Percentiles rank a stretch among this genome's conserved stretches.
phyloP scores from a whole-genome alignment of 2,329 filamentous ascomycete species.

The Hypoxylon sp. region DNA sequence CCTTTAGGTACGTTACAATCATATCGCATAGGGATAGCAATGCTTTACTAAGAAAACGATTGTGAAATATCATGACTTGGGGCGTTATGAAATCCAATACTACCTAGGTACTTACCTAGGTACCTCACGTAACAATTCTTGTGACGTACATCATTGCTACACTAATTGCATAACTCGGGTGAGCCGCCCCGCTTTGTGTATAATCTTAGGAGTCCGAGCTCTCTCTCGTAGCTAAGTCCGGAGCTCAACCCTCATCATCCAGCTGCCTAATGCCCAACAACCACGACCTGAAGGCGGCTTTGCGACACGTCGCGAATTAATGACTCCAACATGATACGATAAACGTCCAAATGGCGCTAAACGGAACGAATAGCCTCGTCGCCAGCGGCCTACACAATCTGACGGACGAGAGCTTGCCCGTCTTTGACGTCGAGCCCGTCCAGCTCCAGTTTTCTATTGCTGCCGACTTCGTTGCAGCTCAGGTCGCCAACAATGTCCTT shows the following conservation, averaged over 20 bases:
- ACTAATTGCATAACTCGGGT: slow-evolving; percentile 16
- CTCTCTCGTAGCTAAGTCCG: neutral
- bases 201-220: neutral
- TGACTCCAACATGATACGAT: slow-evolving; percentile 42
- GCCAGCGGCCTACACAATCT: slow-evolving; percentile 69
- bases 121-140: neutral
- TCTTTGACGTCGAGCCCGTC: slow-evolving; percentile 94
- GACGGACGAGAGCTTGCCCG: slow-evolving; percentile 75
- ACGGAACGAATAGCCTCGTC: slow-evolving; percentile 78
- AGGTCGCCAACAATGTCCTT: slow-evolving; percentile 97
- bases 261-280: slow-evolving; percentile 9
- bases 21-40: slow-evolving; percentile 18
- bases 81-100: neutral
- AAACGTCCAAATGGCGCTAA: slow-evolving; percentile 71
- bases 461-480: slow-evolving; percentile 94
- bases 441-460: slow-evolving; percentile 94
- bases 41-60: neutral
- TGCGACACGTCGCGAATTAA: slow-evolving; percentile 30
- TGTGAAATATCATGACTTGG: neutral
- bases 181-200: slow-evolving; percentile 5
- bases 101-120: no score
- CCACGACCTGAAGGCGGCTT: slow-evolving; percentile 18
- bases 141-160: neutral
- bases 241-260: slow-evolving; percentile 7
- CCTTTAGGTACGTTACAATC: slow-evolving; percentile 14